These are phyloP conservation scores for Lactifluus echinatus DNA, from an alignment of 768 basidiomycete species.

Conservation along the genomic window DNA sequence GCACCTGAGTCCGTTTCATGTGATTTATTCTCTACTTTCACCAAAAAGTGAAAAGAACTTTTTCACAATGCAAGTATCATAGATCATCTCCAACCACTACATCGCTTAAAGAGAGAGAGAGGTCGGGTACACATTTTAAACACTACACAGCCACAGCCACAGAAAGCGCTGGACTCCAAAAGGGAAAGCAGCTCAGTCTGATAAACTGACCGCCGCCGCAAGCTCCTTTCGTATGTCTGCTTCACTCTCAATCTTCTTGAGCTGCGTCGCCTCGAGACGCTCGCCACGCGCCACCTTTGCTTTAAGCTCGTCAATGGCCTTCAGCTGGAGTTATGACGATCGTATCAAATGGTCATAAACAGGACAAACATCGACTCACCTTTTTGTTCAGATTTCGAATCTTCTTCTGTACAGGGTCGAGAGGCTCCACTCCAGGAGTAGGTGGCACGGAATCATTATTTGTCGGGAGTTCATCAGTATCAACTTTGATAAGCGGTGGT, in stretches of 20 bases:
- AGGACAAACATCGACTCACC: conserved; percentile 37
- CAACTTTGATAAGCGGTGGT: conserved; percentile 32
- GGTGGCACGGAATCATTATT: conserved; percentile 35
- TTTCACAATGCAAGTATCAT: background rate
- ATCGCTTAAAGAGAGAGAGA: background rate
- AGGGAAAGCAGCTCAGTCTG: background rate
- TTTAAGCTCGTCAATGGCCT: conserved; percentile 98
- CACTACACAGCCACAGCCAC: background rate
- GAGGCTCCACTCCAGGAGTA: conserved; percentile 48
- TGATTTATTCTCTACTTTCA: too few species aligned
- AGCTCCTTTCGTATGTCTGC: conserved; percentile 79
- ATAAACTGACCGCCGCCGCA: conserved; percentile 26
- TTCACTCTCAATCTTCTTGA: conserved; percentile 95
- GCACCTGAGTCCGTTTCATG: too few species aligned
- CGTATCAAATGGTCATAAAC: conserved; percentile 9
- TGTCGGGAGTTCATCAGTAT: conserved; percentile 9
- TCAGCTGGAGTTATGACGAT: conserved; percentile 48
- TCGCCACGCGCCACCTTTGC: conserved; percentile 86
- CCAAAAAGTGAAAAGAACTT: background rate
- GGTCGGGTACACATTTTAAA: background rate
- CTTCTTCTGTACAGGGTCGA: conserved; percentile 87
- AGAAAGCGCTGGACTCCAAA: background rate
- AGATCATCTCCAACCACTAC: background rate
- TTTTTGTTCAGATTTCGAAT: conserved; percentile 93
- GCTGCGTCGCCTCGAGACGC: conserved; percentile 86